Conservation (phyloP, 768 basidiomycete species). For the Daedaleopsis nitida region DNA sequence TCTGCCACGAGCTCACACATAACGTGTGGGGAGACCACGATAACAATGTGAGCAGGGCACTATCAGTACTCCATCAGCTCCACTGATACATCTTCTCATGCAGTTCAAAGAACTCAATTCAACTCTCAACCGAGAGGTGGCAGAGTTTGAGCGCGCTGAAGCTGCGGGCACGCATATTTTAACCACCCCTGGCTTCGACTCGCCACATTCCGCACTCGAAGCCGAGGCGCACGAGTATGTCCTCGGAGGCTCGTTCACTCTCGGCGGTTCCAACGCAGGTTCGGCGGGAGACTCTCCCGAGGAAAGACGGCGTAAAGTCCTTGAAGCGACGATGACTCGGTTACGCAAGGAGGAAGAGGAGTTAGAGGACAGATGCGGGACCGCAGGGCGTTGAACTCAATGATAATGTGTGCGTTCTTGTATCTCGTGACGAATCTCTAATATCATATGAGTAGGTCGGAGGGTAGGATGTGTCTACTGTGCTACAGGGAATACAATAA, state of each 20-base stretch:
- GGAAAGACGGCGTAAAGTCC: constrained; percentile 54
- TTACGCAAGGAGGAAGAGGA: constrained; percentile 69
- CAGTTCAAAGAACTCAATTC: constrained; percentile 82
- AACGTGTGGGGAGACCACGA: constrained; percentile 76
- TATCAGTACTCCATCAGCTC: too few species aligned
- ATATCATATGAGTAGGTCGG: neutral
- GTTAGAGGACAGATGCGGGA: constrained; percentile 72
- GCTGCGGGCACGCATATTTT: constrained; percentile 59
- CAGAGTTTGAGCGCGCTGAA: constrained; percentile 60
- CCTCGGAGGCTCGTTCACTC: constrained; percentile 48
- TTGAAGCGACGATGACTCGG: constrained; percentile 65
- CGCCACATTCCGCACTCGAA: constrained; percentile 58
- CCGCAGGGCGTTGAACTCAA: constrained; percentile 28
- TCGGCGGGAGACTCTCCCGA: constrained; percentile 47
- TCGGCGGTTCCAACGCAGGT: constrained; percentile 21
- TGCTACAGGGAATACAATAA: neutral
- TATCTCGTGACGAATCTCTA: neutral
- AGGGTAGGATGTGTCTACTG: too few species aligned
- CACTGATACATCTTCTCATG: neutral
- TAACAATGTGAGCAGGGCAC: constrained; percentile 55
- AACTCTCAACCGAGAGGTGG: constrained; percentile 70
- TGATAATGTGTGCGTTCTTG: neutral
- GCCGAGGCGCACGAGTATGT: constrained; percentile 54
- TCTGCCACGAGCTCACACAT: constrained; percentile 79
- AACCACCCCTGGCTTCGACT: constrained; percentile 38